A percentile compares a stretch with the other conserved stretches of the same genome.
phyloP scores from a whole-genome alignment of 2,329 filamentous ascomycete species.

The Penicillium sp. region DNA sequence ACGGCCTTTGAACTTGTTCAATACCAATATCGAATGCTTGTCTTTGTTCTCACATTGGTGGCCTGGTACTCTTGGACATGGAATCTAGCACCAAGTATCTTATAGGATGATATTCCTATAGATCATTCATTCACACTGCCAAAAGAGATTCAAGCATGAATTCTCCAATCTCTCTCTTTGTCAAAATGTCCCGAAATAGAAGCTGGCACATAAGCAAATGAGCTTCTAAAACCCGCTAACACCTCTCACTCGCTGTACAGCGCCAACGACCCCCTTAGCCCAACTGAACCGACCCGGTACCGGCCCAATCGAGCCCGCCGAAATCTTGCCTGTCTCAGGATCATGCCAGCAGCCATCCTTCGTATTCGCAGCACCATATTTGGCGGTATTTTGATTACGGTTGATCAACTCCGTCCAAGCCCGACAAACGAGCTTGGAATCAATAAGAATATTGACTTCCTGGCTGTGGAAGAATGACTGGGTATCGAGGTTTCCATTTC shows the following conservation, averaged over 20 bases:
- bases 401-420: slow-evolving; percentile 62
- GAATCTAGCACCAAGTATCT: background rate
- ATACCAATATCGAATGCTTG: background rate
- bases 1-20: background rate
- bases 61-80: background rate
- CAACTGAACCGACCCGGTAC: slow-evolving; percentile 58
- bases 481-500: slow-evolving; percentile 77
- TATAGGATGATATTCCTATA: background rate
- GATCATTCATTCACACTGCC: background rate
- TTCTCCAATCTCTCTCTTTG: background rate
- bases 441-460: slow-evolving; percentile 74
- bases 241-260: slow-evolving; percentile 58
- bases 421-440: slow-evolving; percentile 59
- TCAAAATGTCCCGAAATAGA: no score
- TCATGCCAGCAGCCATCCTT: slow-evolving; percentile 65
- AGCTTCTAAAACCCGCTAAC: slow-evolving; percentile 53
- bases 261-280: slow-evolving; percentile 58
- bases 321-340: slow-evolving; percentile 44
- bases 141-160: no score
- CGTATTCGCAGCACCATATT: slow-evolving; percentile 54
- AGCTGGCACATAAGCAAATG: background rate
- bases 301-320: slow-evolving; percentile 51
- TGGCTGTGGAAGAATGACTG: slow-evolving; percentile 77
- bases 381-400: slow-evolving; percentile 65
- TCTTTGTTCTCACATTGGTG: background rate